phyloP scores from a whole-genome alignment of 2,329 filamentous ascomycete genomes.

The Colletotrichum coccodes region DNA sequence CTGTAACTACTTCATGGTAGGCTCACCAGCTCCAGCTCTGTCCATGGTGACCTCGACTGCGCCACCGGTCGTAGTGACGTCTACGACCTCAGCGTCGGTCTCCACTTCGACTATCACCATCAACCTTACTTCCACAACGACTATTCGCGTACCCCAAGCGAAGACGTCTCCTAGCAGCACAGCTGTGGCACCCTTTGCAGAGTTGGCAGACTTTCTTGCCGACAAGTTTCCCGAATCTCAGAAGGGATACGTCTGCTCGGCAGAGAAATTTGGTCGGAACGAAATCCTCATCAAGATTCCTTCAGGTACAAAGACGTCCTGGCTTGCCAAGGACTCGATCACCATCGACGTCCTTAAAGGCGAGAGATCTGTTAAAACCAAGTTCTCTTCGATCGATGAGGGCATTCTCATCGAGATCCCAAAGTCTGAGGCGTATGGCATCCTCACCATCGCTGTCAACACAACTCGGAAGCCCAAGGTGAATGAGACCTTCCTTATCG shows the following conservation, averaged over 20 bases:
- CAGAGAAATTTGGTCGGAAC: slow-evolving; percentile 55
- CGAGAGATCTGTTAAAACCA: slow-evolving; percentile 57
- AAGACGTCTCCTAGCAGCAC: slow-evolving; percentile 39
- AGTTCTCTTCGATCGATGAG: slow-evolving; percentile 57
- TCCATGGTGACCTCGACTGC: slow-evolving; percentile 2
- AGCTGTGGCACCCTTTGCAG: slow-evolving; percentile 48
- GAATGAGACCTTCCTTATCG: slow-evolving; percentile 68
- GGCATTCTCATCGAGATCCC: slow-evolving; percentile 64
- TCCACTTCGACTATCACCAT: slow-evolving; percentile 46
- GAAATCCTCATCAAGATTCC: slow-evolving; percentile 66
- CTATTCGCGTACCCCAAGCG: slow-evolving; percentile 41
- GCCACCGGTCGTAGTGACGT: not conserved
- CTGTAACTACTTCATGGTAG: slow-evolving; percentile 9
- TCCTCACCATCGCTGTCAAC: slow-evolving; percentile 66
- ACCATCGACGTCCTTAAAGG: slow-evolving; percentile 64
- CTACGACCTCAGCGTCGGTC: not conserved
- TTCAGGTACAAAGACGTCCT: slow-evolving; percentile 59
- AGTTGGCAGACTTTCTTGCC: slow-evolving; percentile 53
- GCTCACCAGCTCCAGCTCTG: not conserved
- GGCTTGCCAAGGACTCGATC: slow-evolving; percentile 67
- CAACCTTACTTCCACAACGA: slow-evolving; percentile 49
- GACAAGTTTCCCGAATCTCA: slow-evolving; percentile 45
- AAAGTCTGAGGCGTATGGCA: slow-evolving; percentile 64
- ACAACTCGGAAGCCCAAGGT: slow-evolving; percentile 69
- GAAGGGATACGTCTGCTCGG: slow-evolving; percentile 53